Base-by-base conservation (phyloP, 345 rosid species). In the Erodium maritimum region DNA sequence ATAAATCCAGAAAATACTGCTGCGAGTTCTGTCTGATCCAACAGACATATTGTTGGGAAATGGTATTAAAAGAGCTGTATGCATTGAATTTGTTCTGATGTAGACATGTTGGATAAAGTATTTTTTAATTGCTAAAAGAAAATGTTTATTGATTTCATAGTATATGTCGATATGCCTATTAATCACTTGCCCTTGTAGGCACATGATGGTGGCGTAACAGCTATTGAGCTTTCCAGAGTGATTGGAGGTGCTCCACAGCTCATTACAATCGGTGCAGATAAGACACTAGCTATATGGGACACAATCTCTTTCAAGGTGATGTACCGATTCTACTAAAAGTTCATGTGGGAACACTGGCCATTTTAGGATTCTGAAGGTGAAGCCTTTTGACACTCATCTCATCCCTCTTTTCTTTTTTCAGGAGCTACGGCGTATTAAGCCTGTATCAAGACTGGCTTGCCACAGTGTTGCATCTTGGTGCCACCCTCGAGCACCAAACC, bases 391-490 rank as follows among this genome's bases (percentile, higher is more conserved):
- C n/a, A n/a, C n/a, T n/a, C n/a, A n/a, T 37, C 46, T 37, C 14
- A 12, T 4, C 10, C 14, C 46, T 65, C 56, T 37, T 52, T 48
- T 64, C 67, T 22, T 23, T 64, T 52, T 67, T 59, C 85, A 93
- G 97, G 99, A 93, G 72, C 73, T 93, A 61, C 88, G 96, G 59
- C 80, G 97, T 71, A 93, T 93, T 69, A 93, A 90, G 77, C 99
- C 99, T 61, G 97, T 89, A 62, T 82, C 96, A 55, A 93, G 72
- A 75, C 82, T 87, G 70, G 89, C 99, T 54, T 93, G 96, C 75
- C 96, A 93, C 60, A 93, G 99, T 69, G 84, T 93, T 69, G 88
- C 97, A 71, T 93, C 97, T 69, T 93, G 99, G 99, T 90, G 99
- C 73, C 97, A 87, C 69, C 99, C 99, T 64, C 85, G 99, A 69